These are phyloP conservation scores for Fraxinus anomala DNA, from an alignment of 257 asterid genomes.

Conservation along the genomic window DNA sequence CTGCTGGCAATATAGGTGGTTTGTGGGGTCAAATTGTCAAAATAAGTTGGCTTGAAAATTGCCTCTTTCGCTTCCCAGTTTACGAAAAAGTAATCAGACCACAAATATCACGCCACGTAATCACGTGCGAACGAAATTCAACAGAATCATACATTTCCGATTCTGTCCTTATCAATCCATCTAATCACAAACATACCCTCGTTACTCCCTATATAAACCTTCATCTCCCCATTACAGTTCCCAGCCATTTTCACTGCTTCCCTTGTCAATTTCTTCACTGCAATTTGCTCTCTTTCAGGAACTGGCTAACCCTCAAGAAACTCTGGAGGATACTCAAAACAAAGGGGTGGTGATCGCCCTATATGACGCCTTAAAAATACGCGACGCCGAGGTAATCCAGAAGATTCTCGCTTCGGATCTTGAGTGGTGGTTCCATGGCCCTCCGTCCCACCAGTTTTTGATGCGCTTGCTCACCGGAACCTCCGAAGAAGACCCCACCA, in stretches of 20 bases:
- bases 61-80: no score
- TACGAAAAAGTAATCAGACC: not conserved
- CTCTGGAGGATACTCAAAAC: conserved; percentile 85
- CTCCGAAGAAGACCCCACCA: conserved; percentile 34
- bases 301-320: conserved; percentile 80
- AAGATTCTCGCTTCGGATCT: conserved; percentile 83
- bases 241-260: not conserved
- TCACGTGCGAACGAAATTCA: not conserved
- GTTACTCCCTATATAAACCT: conserved; percentile 19
- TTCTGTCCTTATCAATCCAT: not conserved
- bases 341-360: conserved; percentile 98
- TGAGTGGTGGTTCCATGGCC: conserved; percentile 99
- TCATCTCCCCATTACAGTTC: not conserved
- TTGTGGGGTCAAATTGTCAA: not conserved
- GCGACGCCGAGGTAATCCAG: conserved; percentile 74
- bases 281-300: conserved; percentile 35
- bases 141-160: not conserved
- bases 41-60: not conserved
- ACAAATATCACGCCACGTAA: not conserved
- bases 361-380: conserved; percentile 84
- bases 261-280: no score
- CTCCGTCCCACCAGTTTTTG: conserved; percentile 93
- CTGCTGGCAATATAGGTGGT: not conserved
- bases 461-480: conserved; percentile 95
- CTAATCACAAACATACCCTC: conserved; percentile 14